A percentile compares a stretch with the other conserved stretches of the same genome.
These are phyloP conservation scores for Vitis riparia DNA, from an alignment of 164 flowering plant species.

Conservation along the genomic window DNA sequence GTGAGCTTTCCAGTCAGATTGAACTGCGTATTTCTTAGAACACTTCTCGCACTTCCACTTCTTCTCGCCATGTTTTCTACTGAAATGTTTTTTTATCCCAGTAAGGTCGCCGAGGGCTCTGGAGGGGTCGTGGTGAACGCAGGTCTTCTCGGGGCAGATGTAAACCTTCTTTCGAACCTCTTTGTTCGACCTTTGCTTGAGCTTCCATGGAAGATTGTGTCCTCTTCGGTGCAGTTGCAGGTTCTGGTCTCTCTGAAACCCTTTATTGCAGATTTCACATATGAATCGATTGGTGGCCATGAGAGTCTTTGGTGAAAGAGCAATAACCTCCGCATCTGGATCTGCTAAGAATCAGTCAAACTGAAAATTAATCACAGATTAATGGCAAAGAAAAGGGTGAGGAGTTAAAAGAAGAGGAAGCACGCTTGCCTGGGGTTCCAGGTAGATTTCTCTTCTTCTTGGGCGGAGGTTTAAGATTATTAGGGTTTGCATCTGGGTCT, in stretches of 20 bases:
- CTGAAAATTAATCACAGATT: not conserved
- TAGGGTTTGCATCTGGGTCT: slow-evolving; percentile 31
- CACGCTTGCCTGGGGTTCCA: slow-evolving; percentile 53
- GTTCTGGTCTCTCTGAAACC: slow-evolving; percentile 67
- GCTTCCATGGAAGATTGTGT: slow-evolving; percentile 70
- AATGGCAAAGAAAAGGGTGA: not conserved
- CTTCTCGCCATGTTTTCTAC: slow-evolving; percentile 73
- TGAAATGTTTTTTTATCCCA: slow-evolving; percentile 66
- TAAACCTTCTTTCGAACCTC: slow-evolving; percentile 56
- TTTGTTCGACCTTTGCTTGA: slow-evolving; percentile 42
- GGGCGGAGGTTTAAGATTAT: slow-evolving; percentile 27
- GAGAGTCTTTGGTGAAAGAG: slow-evolving; percentile 59
- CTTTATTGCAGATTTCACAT: slow-evolving; percentile 66
- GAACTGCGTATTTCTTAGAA: slow-evolving; percentile 70
- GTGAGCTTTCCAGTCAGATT: slow-evolving; percentile 77
- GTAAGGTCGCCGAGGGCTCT: slow-evolving; percentile 66
- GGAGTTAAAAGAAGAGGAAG: not conserved
- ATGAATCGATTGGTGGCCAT: slow-evolving; percentile 67
- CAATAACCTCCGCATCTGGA: slow-evolving; percentile 74
- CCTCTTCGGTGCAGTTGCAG: slow-evolving; percentile 63
- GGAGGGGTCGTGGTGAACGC: slow-evolving; percentile 61
- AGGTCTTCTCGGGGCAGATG: slow-evolving; percentile 58
- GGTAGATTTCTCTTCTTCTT: slow-evolving; percentile 63
- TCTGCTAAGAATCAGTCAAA: slow-evolving; percentile 24
- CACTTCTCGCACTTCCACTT: slow-evolving; percentile 76